Base-by-base conservation (phyloP, 2,329 filamentous ascomycete genomes). In the Fusarium sp. region DNA sequence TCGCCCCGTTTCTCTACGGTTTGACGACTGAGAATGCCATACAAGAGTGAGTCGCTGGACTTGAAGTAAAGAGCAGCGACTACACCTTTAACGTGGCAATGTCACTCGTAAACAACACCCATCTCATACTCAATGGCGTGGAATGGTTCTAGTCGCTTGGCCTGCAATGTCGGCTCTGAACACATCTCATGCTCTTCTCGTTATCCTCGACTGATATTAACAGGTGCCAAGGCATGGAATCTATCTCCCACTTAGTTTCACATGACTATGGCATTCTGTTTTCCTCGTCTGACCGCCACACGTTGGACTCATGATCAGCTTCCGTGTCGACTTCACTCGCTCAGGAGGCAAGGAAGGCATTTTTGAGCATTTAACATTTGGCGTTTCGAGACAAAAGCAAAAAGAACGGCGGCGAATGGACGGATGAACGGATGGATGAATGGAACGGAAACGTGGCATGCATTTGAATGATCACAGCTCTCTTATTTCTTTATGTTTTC, bases 21-120 rank as follows among this genome's bases (percentile, higher is more conserved):
- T 76, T 77, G 60, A 78, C 76, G 77, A 78, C 75, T 78, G 78
- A 78, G 79, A 75, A 76, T 75, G 55, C 56, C 18, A 78, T 69
- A 74, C 75, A 76, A 76, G 77, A 75, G 74, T 27, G 32, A 40
- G 41, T 42, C 32, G 50, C 49, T 66, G 71, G 67, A 65, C 59
- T 73, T 37, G 59, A 41, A 37, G 30, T 34, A 57, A 58, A 64
- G 68, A 71, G 61, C 55, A 58, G 64, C 55, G 58, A 54, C 51
- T 66, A 43, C 59, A 59, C 64, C 71, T 73, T 68, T 61, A 42
- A 60, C 61, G 58, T 63, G 67, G 54, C 55, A 67, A 49, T 63
- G 59, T 57, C 68, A 32, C 49, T 67, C 65, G 58, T 59, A 32
- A 72, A 72, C 62, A 63, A 72, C 63, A 55, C 68, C 58, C 66